These are phyloP conservation scores for Paraurostyla sp. DNA, from an alignment of 73 alveolate species.

Conservation along the genomic window DNA sequence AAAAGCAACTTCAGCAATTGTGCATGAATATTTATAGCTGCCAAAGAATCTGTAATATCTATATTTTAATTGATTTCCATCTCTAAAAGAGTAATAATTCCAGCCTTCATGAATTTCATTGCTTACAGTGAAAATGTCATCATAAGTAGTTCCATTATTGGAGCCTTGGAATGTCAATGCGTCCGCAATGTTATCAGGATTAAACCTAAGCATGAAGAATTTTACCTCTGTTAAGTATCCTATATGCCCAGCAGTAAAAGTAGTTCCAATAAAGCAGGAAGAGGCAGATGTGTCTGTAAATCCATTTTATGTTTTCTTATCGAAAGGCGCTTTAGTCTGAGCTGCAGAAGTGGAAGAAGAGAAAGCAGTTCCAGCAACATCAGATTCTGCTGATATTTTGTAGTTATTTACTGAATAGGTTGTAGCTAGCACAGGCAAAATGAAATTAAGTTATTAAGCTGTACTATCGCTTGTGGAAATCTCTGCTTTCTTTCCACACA, in stretches of 20 bases:
- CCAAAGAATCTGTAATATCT: constrained; percentile 56
- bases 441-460: not conserved
- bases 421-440: not conserved
- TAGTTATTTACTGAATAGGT: constrained; percentile 19
- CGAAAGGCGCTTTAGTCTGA: not conserved
- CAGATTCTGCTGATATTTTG: not conserved
- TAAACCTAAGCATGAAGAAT: constrained; percentile 61
- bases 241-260: constrained; percentile 30
- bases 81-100: constrained; percentile 5
- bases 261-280: constrained; percentile 20
- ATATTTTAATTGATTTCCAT: constrained; percentile 22
- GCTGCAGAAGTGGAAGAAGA: not conserved
- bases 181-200: constrained; percentile 31
- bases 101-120: constrained; percentile 55
- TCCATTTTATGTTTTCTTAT: not conserved
- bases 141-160: constrained; percentile 56
- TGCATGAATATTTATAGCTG: constrained; percentile 2
- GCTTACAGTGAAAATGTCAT: constrained; percentile 53
- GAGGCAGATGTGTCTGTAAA: constrained; percentile 4
- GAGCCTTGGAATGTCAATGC: constrained; percentile 69
- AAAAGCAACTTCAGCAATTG: constrained; percentile 13
- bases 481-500: not conserved
- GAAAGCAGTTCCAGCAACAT: constrained; percentile 3
- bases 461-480: too few species aligned
- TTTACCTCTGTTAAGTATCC: constrained; percentile 54